Conservation (phyloP, 1,284 basidiomycete genomes). For the Anthracocystis walkeri region DNA sequence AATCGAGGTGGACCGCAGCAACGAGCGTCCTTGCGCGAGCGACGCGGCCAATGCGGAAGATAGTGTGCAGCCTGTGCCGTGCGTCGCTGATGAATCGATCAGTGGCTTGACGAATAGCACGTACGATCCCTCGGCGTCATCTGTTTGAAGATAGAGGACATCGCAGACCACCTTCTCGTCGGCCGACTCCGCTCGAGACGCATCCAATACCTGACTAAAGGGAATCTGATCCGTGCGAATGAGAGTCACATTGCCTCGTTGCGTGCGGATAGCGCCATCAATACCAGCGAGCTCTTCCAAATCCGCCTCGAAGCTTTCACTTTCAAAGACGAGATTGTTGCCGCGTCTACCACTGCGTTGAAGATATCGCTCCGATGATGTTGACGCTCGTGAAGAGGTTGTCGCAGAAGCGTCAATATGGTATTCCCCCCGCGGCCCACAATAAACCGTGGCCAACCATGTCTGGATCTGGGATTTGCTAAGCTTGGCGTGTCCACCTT, state of each 20-base stretch:
- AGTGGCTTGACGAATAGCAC: slow-evolving; percentile 59
- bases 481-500: slow-evolving; percentile 83
- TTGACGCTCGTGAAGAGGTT: neutral
- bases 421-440: neutral
- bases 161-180: slow-evolving; percentile 76
- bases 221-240: slow-evolving; percentile 48
- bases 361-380: slow-evolving; percentile 19
- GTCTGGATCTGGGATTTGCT: slow-evolving; percentile 21
- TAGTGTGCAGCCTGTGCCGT: slow-evolving; percentile 94
- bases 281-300: slow-evolving; percentile 32
- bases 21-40: slow-evolving; percentile 75
- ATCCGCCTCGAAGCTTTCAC: slow-evolving; percentile 9
- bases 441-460: slow-evolving; percentile 7
- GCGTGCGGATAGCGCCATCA: slow-evolving; percentile 31
- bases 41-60: slow-evolving; percentile 83
- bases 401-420: neutral
- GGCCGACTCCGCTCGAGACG: neutral
- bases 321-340: neutral
- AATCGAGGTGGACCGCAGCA: slow-evolving; percentile 75
- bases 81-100: slow-evolving; percentile 71
- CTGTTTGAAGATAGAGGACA: slow-evolving; percentile 74
- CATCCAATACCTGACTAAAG: slow-evolving; percentile 32
- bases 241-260: slow-evolving; percentile 24
- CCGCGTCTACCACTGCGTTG: slow-evolving; percentile 6
- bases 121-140: slow-evolving; percentile 66